Evolutionary conservation across 208 protist genomes (phyloP), one percentile per base, ranked within the genome.

Genomic region (Acanthamoeba culbertsoni): DNA sequence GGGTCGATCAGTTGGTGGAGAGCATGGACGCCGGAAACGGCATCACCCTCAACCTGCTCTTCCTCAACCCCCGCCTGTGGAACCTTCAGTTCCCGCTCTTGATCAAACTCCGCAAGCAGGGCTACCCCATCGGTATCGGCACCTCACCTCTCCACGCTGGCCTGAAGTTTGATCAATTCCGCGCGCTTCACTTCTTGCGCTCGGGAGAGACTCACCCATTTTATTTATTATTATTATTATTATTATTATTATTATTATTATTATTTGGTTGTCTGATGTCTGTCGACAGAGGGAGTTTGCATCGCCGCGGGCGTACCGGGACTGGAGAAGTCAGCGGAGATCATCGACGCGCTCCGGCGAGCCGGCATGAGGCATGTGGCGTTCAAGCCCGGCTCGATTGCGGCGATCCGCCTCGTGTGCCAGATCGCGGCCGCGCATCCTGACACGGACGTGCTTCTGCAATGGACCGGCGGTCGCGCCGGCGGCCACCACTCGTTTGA

Each of bases 401-500:
- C 77, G 20, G 88, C 93, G 53, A 98, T 98, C 68, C 18, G 45
- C 28, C 45, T 82, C 33, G 96, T 97, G 18, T n/a, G 97, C 55
- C 89, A 68, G 31, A 96, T 97, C 84, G 96, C 96, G 7, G 57
- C 28, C 31, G 42, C 73, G 6, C 48, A 96, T 55, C 97, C 97
- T 20, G n/a, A 95, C 43, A 71, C 96, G 43, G 40, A 95, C 18
- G 89, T 98, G 73, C 57, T 98, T 16, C 90, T 98, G 63, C 97
- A 98, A 91, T 98, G 96, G 96, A 98, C 97, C 20, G 95, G 96
- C 79, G 97, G 97, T 6, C 93, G 97, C 26, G 96, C 93, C 23
- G 97, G 97, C 23, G 97, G 97, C 18, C 97, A 98, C 86, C 97
- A 98, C 94, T 95, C 92, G 46, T 97, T 97, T 73, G 97, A 98